A percentile compares a stretch with the other conserved stretches of the same genome.
Evolutionary conservation across 2,329 filamentous ascomycete genomes (phyloP).

Genomic region (Sporothrix variecibatus): DNA sequence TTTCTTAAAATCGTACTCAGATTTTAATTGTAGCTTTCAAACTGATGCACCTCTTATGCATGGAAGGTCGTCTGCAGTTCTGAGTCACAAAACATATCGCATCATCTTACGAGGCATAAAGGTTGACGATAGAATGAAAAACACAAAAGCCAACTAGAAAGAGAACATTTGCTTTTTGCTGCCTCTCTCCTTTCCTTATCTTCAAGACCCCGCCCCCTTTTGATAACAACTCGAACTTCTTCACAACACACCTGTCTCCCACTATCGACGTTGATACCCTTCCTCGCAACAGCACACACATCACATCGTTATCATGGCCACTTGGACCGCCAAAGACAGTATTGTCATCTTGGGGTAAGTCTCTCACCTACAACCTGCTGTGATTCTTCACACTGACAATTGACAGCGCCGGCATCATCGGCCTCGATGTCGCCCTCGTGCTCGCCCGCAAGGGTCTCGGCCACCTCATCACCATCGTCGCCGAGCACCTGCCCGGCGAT

Average conservation of each 20-base stretch:
- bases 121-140: no score
- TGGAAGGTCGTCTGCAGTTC: neutral
- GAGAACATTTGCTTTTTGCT: neutral
- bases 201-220: no score
- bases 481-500: slow-evolving; percentile 46
- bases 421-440: slow-evolving; percentile 43
- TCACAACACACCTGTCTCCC: neutral
- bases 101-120: neutral
- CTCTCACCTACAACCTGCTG: neutral
- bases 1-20: no score
- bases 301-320: neutral
- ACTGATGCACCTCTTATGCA: neutral
- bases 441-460: slow-evolving; percentile 41
- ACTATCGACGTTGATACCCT: neutral
- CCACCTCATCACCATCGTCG: slow-evolving; percentile 41
- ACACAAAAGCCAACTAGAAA: neutral
- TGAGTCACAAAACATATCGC: neutral
- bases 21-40: no score
- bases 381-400: neutral
- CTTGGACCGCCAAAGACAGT: slow-evolving; percentile 24
- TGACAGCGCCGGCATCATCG: slow-evolving; percentile 44
- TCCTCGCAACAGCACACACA: neutral
- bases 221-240: no score
- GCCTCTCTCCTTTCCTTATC: no score
- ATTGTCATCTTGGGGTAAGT: slow-evolving; percentile 25